Evolutionary conservation across 164 flowering plant species (phyloP).

Genomic region (Berberis vulgaris): DNA sequence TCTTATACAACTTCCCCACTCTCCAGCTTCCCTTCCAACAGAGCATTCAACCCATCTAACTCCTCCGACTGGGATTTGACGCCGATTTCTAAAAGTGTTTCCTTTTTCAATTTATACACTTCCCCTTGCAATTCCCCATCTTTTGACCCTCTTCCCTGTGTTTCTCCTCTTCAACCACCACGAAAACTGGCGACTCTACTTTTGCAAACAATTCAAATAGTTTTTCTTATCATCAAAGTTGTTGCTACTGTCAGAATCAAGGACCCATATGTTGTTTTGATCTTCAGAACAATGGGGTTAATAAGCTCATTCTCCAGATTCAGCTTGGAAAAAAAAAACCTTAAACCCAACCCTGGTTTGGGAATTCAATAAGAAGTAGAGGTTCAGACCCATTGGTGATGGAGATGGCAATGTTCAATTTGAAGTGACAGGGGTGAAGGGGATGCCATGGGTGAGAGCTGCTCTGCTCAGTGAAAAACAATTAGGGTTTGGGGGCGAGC

Average conservation of each 20-base stretch:
- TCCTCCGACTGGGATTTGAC: conserved; percentile 43
- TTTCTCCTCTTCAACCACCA: conserved; percentile 11
- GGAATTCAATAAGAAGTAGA: conserved; percentile 7
- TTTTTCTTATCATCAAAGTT: conserved; percentile 19
- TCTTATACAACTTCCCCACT: conserved; percentile 36
- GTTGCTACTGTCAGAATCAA: conserved; percentile 32
- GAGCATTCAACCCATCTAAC: conserved; percentile 35
- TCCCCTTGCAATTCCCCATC: neutral
- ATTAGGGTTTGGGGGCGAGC: neutral
- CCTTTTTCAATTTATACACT: neutral
- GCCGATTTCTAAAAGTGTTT: conserved; percentile 37
- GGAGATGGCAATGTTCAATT: neutral
- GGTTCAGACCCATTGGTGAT: conserved; percentile 1
- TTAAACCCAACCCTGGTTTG: conserved; percentile 4
- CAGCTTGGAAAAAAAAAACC: conserved; percentile 4
- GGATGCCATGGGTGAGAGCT: conserved; percentile 6
- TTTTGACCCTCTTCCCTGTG: conserved; percentile 4
- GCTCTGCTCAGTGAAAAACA: conserved; percentile 10
- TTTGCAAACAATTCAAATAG: conserved; percentile 25
- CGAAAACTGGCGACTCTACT: conserved; percentile 29
- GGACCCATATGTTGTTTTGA: conserved; percentile 24
- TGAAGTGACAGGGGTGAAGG: conserved; percentile 1
- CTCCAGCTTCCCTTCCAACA: conserved; percentile 55
- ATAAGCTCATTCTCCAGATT: neutral
- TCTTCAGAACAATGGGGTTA: conserved; percentile 9